phyloP scores from a whole-genome alignment of 257 asterid genomes.

The Petrea volubilis region DNA sequence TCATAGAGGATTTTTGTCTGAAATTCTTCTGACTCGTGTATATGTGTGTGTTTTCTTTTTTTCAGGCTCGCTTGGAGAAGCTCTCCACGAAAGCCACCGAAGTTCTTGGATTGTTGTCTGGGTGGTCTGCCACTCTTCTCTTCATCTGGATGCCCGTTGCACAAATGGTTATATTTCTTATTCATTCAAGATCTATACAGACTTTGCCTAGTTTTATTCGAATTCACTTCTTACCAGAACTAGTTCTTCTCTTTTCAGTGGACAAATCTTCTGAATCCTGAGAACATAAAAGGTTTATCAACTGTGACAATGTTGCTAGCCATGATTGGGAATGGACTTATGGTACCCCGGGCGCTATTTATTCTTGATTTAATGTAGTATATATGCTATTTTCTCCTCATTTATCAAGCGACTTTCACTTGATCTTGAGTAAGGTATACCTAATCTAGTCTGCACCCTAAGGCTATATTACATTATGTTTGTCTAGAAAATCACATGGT shows the following conservation, averaged over 20 bases:
- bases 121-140: slow-evolving; percentile 87
- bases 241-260: slow-evolving; percentile 45
- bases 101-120: slow-evolving; percentile 58
- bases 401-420: not conserved
- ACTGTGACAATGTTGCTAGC: slow-evolving; percentile 80
- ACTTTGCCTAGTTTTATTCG: not conserved
- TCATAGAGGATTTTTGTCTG: not conserved
- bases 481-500: too few relatives aligned
- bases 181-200: not conserved
- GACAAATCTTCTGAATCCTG: slow-evolving; percentile 75
- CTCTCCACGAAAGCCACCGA: slow-evolving; percentile 55
- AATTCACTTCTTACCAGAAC: slow-evolving; percentile 13
- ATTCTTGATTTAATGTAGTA: slow-evolving; percentile 85
- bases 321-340: slow-evolving; percentile 78
- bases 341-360: slow-evolving; percentile 77
- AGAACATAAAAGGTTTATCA: slow-evolving; percentile 70
- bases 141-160: slow-evolving; percentile 93
- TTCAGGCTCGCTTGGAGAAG: slow-evolving; percentile 68
- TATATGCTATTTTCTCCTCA: not conserved
- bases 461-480: not conserved
- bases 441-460: not conserved
- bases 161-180: slow-evolving; percentile 49
- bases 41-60: not conserved
- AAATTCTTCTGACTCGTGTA: not conserved
- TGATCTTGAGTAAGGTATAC: not conserved